A percentile compares a stretch with the other conserved stretches of the same genome.
These are phyloP conservation scores for Colletotrichum chlorophyti DNA, from an alignment of 2,329 filamentous ascomycete genomes.

Conservation along the genomic window DNA sequence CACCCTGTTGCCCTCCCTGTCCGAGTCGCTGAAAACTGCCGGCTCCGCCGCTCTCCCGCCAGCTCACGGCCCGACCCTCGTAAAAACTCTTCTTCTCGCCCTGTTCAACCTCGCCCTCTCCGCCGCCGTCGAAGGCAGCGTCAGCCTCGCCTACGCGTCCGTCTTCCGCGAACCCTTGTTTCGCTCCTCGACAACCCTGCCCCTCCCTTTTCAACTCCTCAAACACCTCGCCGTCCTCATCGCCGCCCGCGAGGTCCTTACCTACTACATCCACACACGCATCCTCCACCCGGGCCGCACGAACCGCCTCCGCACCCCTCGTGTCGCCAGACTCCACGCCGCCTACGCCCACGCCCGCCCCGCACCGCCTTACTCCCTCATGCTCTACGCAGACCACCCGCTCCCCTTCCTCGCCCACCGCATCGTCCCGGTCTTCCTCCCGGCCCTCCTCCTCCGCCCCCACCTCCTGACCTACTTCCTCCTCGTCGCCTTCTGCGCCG, in stretches of 20 bases:
- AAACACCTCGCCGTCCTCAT: slow-evolving; percentile 55
- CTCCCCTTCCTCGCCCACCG: slow-evolving; percentile 66
- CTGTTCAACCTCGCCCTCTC: slow-evolving; percentile 53
- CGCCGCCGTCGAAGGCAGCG: slow-evolving; percentile 49
- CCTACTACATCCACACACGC: slow-evolving; percentile 78
- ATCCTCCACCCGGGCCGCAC: slow-evolving; percentile 66
- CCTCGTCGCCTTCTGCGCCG: slow-evolving; percentile 66
- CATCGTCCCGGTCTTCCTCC: slow-evolving; percentile 70
- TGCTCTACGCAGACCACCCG: slow-evolving; percentile 73
- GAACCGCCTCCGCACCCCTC: slow-evolving; percentile 29
- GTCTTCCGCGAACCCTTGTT: slow-evolving; percentile 50
- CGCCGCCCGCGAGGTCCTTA: slow-evolving; percentile 61
- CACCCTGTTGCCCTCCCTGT: slow-evolving; percentile 70
- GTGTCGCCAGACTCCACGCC: slow-evolving; percentile 49
- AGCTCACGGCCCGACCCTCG: slow-evolving; percentile 38
- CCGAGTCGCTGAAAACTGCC: slow-evolving; percentile 72
- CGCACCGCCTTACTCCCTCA: slow-evolving; percentile 66
- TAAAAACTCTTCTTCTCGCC: slow-evolving; percentile 47
- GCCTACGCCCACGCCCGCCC: slow-evolving; percentile 58
- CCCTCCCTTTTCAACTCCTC: slow-evolving; percentile 59
- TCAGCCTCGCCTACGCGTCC: slow-evolving; percentile 45
- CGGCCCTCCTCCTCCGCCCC: slow-evolving; percentile 68
- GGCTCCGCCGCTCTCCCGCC: slow-evolving; percentile 58
- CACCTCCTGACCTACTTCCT: slow-evolving; percentile 77
- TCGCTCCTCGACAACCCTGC: slow-evolving; percentile 54